Percentiles rank a stretch among this genome's conserved stretches.
These are phyloP conservation scores for Hirsutella thompsonii DNA, from an alignment of 2,329 filamentous ascomycete genomes.

Conservation along the genomic window DNA sequence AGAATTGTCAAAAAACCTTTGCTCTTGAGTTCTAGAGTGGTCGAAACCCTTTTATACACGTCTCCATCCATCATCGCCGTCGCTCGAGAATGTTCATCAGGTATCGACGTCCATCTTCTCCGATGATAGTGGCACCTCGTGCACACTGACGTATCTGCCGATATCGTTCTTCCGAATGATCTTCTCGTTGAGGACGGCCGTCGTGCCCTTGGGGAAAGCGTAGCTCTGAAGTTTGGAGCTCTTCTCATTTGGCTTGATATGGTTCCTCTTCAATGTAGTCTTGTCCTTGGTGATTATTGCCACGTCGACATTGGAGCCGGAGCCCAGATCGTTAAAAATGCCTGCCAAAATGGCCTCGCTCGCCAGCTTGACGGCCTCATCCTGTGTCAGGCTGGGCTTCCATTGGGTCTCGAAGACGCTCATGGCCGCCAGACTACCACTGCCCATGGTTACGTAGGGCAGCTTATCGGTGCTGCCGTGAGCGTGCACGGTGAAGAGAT, in stretches of 20 bases:
- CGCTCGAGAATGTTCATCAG: conserved; percentile 15
- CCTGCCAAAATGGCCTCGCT: conserved; percentile 85
- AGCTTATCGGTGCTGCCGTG: conserved; percentile 98
- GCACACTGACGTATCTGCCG: conserved; percentile 83
- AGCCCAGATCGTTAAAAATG: conserved; percentile 98
- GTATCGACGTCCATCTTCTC: conserved; percentile 59
- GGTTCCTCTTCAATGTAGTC: conserved; percentile 86
- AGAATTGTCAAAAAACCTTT: not conserved
- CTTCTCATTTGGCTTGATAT: conserved; percentile 84
- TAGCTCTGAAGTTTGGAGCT: conserved; percentile 89
- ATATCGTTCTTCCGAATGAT: conserved; percentile 90
- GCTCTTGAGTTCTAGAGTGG: conserved; percentile 1
- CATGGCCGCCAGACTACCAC: conserved; percentile 92
- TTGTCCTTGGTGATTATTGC: conserved; percentile 92
- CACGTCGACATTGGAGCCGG: conserved; percentile 93
- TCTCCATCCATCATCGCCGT: not conserved
- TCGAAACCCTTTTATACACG: conserved; percentile 3
- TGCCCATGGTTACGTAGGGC: conserved; percentile 98
- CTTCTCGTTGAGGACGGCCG: conserved; percentile 90
- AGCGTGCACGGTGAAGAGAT: conserved; percentile 96
- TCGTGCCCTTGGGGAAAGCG: conserved; percentile 82
- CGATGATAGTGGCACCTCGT: conserved; percentile 63
- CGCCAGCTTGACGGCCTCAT: conserved; percentile 72
- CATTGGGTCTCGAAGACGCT: conserved; percentile 94
- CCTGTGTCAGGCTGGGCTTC: conserved; percentile 64